Conservation (phyloP, 805 yeast species). For the Saccharomycopsis babjevae region DNA sequence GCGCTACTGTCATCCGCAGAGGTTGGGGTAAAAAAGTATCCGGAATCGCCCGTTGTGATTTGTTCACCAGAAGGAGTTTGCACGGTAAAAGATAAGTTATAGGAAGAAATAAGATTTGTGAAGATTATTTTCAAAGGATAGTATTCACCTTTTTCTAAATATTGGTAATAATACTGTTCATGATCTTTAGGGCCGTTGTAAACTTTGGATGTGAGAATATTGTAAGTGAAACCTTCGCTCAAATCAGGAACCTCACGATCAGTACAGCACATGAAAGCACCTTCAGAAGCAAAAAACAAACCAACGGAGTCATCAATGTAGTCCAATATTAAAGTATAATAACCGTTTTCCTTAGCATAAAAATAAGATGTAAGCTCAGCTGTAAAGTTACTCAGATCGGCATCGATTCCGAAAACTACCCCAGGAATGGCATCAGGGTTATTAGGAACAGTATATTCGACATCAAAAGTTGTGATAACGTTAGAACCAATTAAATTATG, state of each 20-base stretch:
- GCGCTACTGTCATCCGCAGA: neutral
- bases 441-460: neutral
- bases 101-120: conserved; percentile 17
- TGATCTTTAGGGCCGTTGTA: conserved; percentile 4
- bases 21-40: neutral
- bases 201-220: conserved; percentile 18
- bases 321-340: conserved; percentile 21
- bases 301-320: conserved; percentile 26
- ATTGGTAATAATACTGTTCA: neutral
- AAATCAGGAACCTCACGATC: neutral
- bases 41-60: neutral
- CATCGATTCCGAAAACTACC: neutral
- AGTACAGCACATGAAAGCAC: conserved; percentile 29
- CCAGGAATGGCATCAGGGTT: neutral
- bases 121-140: conserved; percentile 24
- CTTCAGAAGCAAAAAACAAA: conserved; percentile 24
- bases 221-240: neutral
- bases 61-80: conserved; percentile 3
- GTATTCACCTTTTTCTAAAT: conserved; percentile 10
- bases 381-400: conserved; percentile 16
- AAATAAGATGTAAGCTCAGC: conserved; percentile 23
- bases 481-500: neutral
- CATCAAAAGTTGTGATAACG: neutral
- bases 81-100: conserved; percentile 16
- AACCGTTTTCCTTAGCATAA: conserved; percentile 24